Evolutionary conservation across 2,329 filamentous ascomycete species (phyloP).

Genomic region (Aspergillus ochraceus): DNA sequence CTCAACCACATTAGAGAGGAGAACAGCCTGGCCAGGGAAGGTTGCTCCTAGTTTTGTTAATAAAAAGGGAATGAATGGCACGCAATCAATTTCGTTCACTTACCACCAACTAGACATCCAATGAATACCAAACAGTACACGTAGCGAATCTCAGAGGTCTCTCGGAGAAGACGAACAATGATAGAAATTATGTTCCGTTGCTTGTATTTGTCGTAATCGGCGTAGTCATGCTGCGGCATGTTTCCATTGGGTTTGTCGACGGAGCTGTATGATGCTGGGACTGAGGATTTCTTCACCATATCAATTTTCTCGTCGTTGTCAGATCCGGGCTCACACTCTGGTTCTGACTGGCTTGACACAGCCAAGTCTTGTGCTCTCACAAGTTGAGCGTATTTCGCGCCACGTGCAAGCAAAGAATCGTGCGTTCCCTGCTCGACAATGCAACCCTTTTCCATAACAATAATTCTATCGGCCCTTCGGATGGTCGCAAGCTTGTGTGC

Average conservation of each 20-base stretch:
- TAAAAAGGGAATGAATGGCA: neutral
- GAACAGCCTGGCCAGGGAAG: neutral
- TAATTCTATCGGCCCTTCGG: slow-evolving; percentile 47
- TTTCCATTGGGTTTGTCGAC: neutral
- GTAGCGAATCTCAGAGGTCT: no score
- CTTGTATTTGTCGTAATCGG: neutral
- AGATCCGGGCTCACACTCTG: no score
- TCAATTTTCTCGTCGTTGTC: no score
- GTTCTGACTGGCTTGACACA: no score
- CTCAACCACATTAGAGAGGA: neutral
- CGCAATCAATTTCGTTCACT: neutral
- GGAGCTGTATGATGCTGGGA: neutral
- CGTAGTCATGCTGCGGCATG: neutral
- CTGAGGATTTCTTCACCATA: no score
- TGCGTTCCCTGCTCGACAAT: slow-evolving; percentile 48
- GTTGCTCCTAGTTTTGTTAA: neutral
- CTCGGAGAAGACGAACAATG: no score
- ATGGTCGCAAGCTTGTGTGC: no score
- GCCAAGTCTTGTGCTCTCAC: slow-evolving; percentile 50
- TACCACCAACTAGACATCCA: no score
- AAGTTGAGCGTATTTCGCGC: slow-evolving; percentile 42
- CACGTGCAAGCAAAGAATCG: slow-evolving; percentile 33
- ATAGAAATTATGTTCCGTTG: neutral
- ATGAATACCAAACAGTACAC: no score
- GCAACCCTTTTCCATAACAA: slow-evolving; percentile 42